Base-by-base conservation (phyloP, 2,329 filamentous ascomycete species). In the Hypoxylon sp. region DNA sequence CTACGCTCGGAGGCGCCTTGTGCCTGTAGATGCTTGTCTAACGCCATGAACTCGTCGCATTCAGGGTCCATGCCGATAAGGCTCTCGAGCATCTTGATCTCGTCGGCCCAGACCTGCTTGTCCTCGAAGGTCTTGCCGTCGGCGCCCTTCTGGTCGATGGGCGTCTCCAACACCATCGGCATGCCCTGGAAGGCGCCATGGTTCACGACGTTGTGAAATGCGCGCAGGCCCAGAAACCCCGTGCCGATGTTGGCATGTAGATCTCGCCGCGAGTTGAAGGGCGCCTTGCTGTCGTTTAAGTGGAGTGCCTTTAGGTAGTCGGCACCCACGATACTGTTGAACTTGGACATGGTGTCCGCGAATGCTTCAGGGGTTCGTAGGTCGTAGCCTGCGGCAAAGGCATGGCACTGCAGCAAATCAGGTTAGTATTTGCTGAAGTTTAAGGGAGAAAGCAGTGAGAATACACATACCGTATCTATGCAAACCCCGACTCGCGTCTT, bases 241-340 rank as follows among this genome's bases (percentile, higher is more conserved):
- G 93, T 96, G 24, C 95, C 95, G 67, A 99, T 98, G 75, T 97
- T 98, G 68, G 94, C 93, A 78, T 99, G 95, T 1, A 98, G 80
- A 75, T 99, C 95, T 41, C 94, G 88, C 68, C 93, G 87, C 34
- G 92, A 95, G 43, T 79, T 83, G 28, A 97, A 82, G 0, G 95
- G 94, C 0, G 94, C 93, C 79, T 98, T 99, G 79, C 91, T 96
- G 79, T 99, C 95, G 77, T 99, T 99, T 43, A 99, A 66, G 77
- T 99, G 95, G 58, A 98, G 82, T 0, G 95, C 95, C 64, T 88
- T 89, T 6, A 99, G 85, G 71, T 96, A 97, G 55, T 87, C 79
- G 28, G 90, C 77, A 0, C 95, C 95, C 8, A 99, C 90, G 5
- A 90, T 81, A 8, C 86, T 75, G 69, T 97, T 90, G 71, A 99